Base-by-base conservation (phyloP, 192 early-diverging fungal species). In the Coemansia umbellata region DNA sequence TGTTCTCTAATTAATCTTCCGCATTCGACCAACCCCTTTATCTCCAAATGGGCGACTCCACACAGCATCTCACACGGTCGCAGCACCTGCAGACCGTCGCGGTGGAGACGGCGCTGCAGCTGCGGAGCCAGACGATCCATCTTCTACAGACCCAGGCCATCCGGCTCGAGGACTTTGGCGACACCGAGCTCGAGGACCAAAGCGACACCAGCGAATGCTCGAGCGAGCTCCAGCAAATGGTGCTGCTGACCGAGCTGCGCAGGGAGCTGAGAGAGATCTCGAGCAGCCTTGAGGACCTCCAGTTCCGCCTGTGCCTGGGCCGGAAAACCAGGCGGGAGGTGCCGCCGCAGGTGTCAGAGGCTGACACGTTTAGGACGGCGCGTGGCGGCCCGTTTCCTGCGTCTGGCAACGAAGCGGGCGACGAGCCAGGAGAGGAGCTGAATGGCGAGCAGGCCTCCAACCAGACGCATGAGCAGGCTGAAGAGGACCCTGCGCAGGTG, bases 1-100 rank as follows among this genome's bases (percentile, higher is more conserved):
- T n/a, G n/a, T n/a, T n/a, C n/a, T n/a, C n/a, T n/a, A n/a, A n/a
- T n/a, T n/a, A n/a, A n/a, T n/a, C n/a, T n/a, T n/a, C n/a, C n/a
- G n/a, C n/a, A n/a, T n/a, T n/a, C n/a, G n/a, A n/a, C n/a, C n/a
- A n/a, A n/a, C n/a, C n/a, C n/a, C n/a, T n/a, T n/a, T n/a, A n/a
- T n/a, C n/a, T n/a, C n/a, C n/a, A n/a, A n/a, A n/a, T n/a, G n/a
- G n/a, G n/a, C n/a, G n/a, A n/a, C n/a, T n/a, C n/a, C n/a, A n/a
- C n/a, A n/a, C n/a, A n/a, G n/a, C n/a, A n/a, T 2, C 42, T 59
- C 32, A 54, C 39, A 26, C 70, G 32, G 22, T 31, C 53, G 24
- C 65, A 67, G 60, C 58, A 40, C 35, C 52, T 74, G 31, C 71
- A 74, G 31, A 74, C 71, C 0, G 60, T 68, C 0, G 59, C 71